Conservation (phyloP, 805 yeast species). For the Spathaspora passalidarum region DNA sequence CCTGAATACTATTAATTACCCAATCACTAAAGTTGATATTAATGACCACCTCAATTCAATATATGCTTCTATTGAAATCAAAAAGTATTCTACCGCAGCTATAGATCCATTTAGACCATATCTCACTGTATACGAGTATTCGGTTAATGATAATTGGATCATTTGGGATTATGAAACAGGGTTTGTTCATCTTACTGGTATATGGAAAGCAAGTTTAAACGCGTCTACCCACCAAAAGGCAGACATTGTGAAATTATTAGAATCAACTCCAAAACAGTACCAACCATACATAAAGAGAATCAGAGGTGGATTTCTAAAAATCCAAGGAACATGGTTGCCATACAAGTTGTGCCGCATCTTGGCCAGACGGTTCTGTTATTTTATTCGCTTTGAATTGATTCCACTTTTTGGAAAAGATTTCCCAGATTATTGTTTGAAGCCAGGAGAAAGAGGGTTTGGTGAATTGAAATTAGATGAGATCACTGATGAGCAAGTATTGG, state of each 20-base stretch:
- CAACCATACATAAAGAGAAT: slow-evolving; percentile 67
- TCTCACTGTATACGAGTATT: slow-evolving; percentile 70
- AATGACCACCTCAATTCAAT: slow-evolving; percentile 3
- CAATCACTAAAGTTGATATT: slow-evolving; percentile 10
- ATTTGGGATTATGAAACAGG: slow-evolving; percentile 88
- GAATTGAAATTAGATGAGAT: slow-evolving; percentile 46
- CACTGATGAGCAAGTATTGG: not conserved
- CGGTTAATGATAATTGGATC: slow-evolving; percentile 66
- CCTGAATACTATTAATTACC: slow-evolving; percentile 11
- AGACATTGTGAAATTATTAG: slow-evolving; percentile 70
- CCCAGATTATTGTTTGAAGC: slow-evolving; percentile 56
- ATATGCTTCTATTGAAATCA: slow-evolving; percentile 23
- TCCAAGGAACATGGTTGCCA: slow-evolving; percentile 94
- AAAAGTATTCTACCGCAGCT: slow-evolving; percentile 65
- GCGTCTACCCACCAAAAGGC: slow-evolving; percentile 46
- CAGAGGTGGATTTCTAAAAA: slow-evolving; percentile 86
- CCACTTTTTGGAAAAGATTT: slow-evolving; percentile 79
- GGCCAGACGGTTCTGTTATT: slow-evolving; percentile 74
- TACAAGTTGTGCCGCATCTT: slow-evolving; percentile 61
- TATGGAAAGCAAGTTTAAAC: slow-evolving; percentile 62
- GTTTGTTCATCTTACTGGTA: slow-evolving; percentile 81
- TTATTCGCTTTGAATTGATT: slow-evolving; percentile 68
- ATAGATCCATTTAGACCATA: slow-evolving; percentile 64
- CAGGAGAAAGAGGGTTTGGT: slow-evolving; percentile 63
- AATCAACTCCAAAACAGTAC: slow-evolving; percentile 56